Conservation (phyloP, 345 rosid species). For the Odontarrhena argentea region DNA sequence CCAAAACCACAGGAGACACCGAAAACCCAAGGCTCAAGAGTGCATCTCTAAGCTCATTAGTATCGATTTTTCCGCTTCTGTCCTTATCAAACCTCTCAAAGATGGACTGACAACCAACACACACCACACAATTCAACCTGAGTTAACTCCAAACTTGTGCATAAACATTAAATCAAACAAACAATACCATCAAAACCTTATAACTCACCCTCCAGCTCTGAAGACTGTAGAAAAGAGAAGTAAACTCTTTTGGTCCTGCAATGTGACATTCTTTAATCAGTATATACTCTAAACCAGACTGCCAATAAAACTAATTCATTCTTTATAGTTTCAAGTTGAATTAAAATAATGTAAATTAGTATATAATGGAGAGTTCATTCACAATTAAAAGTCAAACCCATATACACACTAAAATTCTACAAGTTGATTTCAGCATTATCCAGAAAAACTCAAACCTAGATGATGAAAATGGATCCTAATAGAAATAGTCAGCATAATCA, state of each 20-base stretch:
- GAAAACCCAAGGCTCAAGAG: conserved; percentile 76
- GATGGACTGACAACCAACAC: conserved; percentile 48
- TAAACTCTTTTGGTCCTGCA: conserved; percentile 89
- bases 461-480: conserved; percentile 7
- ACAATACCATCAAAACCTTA: neutral
- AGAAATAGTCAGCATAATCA: neutral
- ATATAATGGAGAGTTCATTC: conserved; percentile 6
- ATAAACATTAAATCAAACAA: neutral
- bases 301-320: conserved; percentile 7
- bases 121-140: neutral
- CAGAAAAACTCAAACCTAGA: conserved; percentile 12
- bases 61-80: conserved; percentile 83
- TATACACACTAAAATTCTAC: neutral
- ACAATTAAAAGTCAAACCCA: conserved; percentile 27
- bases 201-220: conserved; percentile 89
- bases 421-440: neutral
- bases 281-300: conserved; percentile 25
- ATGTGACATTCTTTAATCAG: neutral
- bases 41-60: conserved; percentile 80
- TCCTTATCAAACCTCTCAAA: conserved; percentile 88
- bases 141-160: neutral
- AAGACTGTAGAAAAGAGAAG: conserved; percentile 80
- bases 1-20: conserved; percentile 68
- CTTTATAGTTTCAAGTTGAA: neutral
- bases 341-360: neutral